Evolutionary conservation across 1,284 basidiomycete species (phyloP), one percentile per base, ranked within the genome.

Genomic region (Cryptococcus sp.): DNA sequence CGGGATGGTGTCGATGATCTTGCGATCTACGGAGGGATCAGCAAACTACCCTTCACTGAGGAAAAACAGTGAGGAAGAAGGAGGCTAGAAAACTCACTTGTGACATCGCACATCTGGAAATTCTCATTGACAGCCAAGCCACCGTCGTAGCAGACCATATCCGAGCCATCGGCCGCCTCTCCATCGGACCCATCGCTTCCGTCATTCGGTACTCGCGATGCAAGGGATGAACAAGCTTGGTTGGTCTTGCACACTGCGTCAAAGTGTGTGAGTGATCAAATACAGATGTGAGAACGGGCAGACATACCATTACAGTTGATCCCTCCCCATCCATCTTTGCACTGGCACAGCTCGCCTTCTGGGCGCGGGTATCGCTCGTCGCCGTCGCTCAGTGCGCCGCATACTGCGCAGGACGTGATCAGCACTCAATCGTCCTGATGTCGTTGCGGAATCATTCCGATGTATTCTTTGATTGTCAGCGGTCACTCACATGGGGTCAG

Each of bases 81-180:
- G 17, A 35, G 35, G 19, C 22, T 5, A 23, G 3, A 39, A 15
- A 19, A 81, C 90, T 70, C 72, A 93, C 91, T 97, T 16, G 94
- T 98, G 27, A 99, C 94, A 74, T 97, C 87, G 80, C 95, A 99
- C 86, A 96, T 91, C 77, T 99, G 95, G 77, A 93, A 93, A 70
- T 93, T 93, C 75, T 86, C 88, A 78, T 91, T 89, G 16, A 99
- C 88, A 0, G 92, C 92, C 70, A 90, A 85, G 15, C 95, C 95
- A 47, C 90, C 91, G 57, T 84, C 89, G 82, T 96, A 95, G 78
- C 95, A 99, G 0, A 91, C 91, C 87, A 96, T 94, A 67, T 93
- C 90, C 45, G 78, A 74, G 20, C 78, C 78, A 1, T 81, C 78
- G 23, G 82, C 82, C 2, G 83, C 74, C 4, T 71, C 82, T 8